Base-by-base conservation (phyloP, 2,329 filamentous ascomycete genomes). In the Clonostachys sp. region DNA sequence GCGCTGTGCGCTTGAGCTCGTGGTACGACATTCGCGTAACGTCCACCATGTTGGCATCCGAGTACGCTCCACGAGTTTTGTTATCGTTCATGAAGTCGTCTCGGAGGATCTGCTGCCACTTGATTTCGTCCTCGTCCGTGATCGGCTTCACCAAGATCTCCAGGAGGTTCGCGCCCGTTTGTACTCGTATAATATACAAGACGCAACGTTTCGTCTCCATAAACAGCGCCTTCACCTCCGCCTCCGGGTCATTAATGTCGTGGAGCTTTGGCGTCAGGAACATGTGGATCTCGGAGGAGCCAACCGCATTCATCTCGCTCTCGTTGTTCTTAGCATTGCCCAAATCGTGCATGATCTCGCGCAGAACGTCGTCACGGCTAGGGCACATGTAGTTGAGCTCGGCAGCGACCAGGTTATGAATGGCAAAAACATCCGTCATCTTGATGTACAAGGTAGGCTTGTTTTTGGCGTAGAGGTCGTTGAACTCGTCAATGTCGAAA, bases 361-460 rank as follows among this genome's bases (percentile, higher is more conserved):
- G 87, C 48, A 99, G 78, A 50, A 91, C 80, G 62, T 99, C 94
- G 55, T 96, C 92, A 34, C 88, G 83, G 51, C 75, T 80, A 2
- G 89, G 86, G 57, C 89, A 95, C 51, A 97, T 84, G 48, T 76
- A 75, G 6, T 84, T 73, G 44, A 96, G 80, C 57, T 97, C 90
- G 20, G 84, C 77, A 4, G 89, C 85, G 47, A 97, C 80, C 18
- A 97, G 78, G 53, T 86, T 90, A 68, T 99, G 95, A 50, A 99
- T 92, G 44, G 92, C 89, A 64, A 99, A 97, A 48, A 99, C 91
- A 64, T 99, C 94, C 14, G 88, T 82, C 81, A 99, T 92, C 72
- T 99, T 99, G 74, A 99, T 96, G 72, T 97, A 99, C n/a, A 99
- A 77, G 0, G 92, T 97, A 7, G 94, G 94, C 67, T 96, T 96